Evolutionary conservation across 2,329 filamentous ascomycete species (phyloP).

Genomic region (Aspergillus ustus): DNA sequence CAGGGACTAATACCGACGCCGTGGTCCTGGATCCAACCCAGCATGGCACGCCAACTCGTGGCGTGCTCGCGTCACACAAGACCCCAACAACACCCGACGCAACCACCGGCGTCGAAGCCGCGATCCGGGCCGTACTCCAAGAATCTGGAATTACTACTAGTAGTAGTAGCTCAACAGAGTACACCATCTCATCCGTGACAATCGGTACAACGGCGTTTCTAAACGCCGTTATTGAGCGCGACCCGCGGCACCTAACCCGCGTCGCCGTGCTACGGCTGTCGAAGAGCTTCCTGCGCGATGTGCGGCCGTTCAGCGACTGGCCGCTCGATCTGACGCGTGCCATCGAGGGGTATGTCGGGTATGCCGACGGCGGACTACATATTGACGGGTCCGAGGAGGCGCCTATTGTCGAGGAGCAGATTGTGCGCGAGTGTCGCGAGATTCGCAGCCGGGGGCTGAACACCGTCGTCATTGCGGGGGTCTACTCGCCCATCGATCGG

Average conservation of each 20-base stretch:
- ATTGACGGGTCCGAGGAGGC: background rate
- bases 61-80: background rate
- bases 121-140: background rate
- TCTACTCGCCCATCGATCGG: background rate
- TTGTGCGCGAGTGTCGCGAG: background rate
- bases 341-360: background rate
- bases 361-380: background rate
- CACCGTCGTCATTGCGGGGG: background rate
- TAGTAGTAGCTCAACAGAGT: no score
- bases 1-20: background rate
- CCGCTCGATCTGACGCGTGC: background rate
- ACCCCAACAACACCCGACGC: background rate
- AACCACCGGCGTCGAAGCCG: background rate
- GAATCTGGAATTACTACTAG: no score
- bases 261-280: background rate
- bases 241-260: background rate
- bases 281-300: background rate
- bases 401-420: background rate
- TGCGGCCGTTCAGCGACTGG: background rate
- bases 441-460: background rate
- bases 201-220: background rate
- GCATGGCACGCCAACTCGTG: background rate
- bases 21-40: background rate
- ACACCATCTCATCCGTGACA: background rate
- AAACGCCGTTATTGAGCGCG: background rate